phyloP scores from a whole-genome alignment of 495 filamentous ascomycete genomes.

The Lichina pygmaea region DNA sequence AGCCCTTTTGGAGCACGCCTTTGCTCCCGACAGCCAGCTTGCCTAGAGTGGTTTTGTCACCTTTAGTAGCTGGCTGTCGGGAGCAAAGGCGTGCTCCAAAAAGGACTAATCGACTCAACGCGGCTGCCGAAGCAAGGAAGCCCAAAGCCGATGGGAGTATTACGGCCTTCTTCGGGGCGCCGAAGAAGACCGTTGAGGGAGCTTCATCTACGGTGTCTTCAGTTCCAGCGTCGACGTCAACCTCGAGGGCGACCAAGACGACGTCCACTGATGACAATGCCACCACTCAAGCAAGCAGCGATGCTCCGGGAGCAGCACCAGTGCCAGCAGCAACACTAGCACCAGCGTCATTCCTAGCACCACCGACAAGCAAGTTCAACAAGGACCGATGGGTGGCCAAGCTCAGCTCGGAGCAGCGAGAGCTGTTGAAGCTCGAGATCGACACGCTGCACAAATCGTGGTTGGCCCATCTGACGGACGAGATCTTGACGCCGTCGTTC shows the following conservation, averaged over 20 bases:
- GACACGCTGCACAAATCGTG: constrained; percentile 75
- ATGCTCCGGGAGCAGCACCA: no score
- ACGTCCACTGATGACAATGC: no score
- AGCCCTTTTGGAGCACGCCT: no score
- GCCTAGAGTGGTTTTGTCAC: no score
- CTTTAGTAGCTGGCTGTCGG: no score
- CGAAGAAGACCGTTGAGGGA: constrained; percentile 15
- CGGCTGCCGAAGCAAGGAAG: constrained; percentile 33
- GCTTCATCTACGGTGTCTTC: constrained; percentile 3
- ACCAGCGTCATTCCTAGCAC: no score
- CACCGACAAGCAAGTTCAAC: constrained; percentile 35
- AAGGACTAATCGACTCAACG: no score
- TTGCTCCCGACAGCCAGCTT: no score
- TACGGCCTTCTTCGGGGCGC: constrained; percentile 35
- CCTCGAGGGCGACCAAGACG: no score
- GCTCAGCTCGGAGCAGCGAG: constrained; percentile 56
- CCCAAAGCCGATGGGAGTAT: constrained; percentile 37
- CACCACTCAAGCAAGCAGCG: no score
- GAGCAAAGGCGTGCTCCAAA: no score
- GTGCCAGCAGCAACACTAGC: no score
- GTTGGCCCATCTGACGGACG: constrained; percentile 66
- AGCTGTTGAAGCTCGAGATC: constrained; percentile 66
- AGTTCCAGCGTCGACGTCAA: constrained; percentile 13
- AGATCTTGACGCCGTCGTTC: constrained; percentile 50
- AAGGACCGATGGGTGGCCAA: constrained; percentile 64